These are phyloP conservation scores for Heliamphora exappendiculata DNA, from an alignment of 148 eudicot genomes.

Conservation along the genomic window DNA sequence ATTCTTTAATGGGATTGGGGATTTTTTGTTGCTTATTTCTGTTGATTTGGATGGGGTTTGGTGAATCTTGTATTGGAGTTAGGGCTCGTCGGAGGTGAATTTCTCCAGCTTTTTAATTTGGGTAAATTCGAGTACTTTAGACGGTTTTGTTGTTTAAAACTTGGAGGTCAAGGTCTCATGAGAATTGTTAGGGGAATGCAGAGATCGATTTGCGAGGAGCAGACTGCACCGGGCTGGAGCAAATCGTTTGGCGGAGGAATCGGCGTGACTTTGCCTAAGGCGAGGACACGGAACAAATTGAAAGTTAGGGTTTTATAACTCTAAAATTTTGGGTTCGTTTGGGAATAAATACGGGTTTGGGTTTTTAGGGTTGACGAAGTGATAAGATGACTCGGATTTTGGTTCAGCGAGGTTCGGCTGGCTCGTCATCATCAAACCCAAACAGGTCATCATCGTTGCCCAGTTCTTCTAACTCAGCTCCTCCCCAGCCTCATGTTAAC, in stretches of 20 bases:
- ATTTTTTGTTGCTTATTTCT: background rate
- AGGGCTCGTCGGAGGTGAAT: conserved; percentile 18
- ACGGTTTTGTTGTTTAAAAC: conserved; percentile 32
- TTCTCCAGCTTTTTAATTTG: conserved; percentile 10
- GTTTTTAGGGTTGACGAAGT: conserved; percentile 11
- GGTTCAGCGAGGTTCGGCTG: conserved; percentile 80
- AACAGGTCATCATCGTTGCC: conserved; percentile 37
- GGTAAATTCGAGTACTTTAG: conserved; percentile 32
- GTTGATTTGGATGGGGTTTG: conserved; percentile 9
- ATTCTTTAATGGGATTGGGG: background rate
- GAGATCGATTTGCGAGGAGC: conserved; percentile 52
- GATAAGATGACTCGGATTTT: conserved; percentile 72
- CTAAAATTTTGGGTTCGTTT: conserved; percentile 34
- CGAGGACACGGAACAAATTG: conserved; percentile 73
- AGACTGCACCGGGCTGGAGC: conserved; percentile 47
- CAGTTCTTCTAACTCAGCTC: conserved; percentile 43
- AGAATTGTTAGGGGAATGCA: conserved; percentile 99
- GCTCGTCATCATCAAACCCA: conserved; percentile 57
- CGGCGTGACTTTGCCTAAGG: conserved; percentile 62
- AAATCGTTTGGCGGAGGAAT: conserved; percentile 54
- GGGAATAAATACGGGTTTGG: conserved; percentile 9
- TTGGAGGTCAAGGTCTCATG: conserved; percentile 76
- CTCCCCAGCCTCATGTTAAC: conserved; percentile 29
- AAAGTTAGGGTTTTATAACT: conserved; percentile 32
- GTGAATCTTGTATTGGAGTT: conserved; percentile 13